These are phyloP conservation scores for Pleurotus citrinopileatus DNA, from an alignment of 768 basidiomycete genomes.

Conservation along the genomic window DNA sequence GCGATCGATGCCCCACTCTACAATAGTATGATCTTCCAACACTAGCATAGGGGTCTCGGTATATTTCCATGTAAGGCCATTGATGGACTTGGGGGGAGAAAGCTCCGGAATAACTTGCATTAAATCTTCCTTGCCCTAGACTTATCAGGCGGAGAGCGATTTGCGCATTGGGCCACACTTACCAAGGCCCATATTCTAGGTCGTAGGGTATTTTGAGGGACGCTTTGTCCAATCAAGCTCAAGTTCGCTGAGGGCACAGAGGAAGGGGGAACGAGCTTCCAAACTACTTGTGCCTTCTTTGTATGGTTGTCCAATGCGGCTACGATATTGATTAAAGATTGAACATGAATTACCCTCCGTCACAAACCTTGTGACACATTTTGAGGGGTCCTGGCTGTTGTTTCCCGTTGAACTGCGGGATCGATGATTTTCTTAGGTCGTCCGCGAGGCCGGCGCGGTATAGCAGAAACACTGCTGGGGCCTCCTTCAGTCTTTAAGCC, in stretches of 20 bases:
- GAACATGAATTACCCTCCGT: no score
- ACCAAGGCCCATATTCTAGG: conserved; percentile 2
- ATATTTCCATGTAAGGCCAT: background rate
- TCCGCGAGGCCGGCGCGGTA: background rate
- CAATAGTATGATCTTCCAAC: background rate
- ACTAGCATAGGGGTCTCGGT: conserved; percentile 1
- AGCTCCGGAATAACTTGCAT: background rate
- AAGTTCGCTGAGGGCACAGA: no score
- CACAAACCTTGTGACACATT: background rate
- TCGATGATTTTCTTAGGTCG: conserved; percentile 2
- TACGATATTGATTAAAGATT: no score
- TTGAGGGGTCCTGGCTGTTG: no score
- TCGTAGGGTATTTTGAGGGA: no score
- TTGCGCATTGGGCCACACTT: no score
- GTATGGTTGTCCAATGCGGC: no score
- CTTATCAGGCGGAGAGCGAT: no score
- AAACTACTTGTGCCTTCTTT: no score
- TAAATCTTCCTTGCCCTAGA: conserved; percentile 5
- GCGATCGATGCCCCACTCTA: background rate
- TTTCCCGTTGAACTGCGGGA: background rate
- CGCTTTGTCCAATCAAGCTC: no score
- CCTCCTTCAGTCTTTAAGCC: no score
- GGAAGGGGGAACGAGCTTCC: no score
- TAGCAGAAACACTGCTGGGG: background rate
- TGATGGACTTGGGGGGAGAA: background rate